phyloP scores from a whole-genome alignment of 768 basidiomycete species.

The Suillus plorans region DNA sequence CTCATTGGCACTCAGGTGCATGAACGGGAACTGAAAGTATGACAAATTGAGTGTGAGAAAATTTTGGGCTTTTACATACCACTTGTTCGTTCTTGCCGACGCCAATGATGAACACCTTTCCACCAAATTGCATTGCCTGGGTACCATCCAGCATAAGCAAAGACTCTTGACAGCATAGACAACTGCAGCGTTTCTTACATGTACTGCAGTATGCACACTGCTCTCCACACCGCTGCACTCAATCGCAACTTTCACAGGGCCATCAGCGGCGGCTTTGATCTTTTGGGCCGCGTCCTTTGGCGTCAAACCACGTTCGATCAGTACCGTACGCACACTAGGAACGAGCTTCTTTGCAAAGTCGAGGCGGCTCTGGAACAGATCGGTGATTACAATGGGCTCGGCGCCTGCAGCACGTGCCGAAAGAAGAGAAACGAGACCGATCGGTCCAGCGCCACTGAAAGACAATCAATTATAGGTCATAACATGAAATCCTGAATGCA shows the following conservation, averaged over 20 bases:
- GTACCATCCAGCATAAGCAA: neutral
- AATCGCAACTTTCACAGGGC: conserved; percentile 49
- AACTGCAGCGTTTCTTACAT: conserved; percentile 36
- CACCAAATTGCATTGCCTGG: conserved; percentile 63
- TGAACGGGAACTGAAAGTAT: conserved; percentile 58
- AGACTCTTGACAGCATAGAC: neutral
- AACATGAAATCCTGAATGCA: neutral
- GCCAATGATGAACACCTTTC: conserved; percentile 70
- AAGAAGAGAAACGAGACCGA: conserved; percentile 60
- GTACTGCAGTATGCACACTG: conserved; percentile 58
- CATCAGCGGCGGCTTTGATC: conserved; percentile 52
- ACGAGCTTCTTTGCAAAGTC: conserved; percentile 65
- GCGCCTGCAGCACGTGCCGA: conserved; percentile 69
- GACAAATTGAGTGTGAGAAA: neutral
- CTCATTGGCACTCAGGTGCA: conserved; percentile 70
- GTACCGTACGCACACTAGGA: conserved; percentile 56
- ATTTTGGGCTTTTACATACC: conserved; percentile 27
- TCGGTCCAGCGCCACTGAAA: conserved; percentile 63
- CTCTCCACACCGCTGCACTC: conserved; percentile 68
- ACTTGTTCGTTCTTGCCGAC: conserved; percentile 64
- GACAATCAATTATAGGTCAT: conserved; percentile 10
- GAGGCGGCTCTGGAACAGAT: conserved; percentile 62
- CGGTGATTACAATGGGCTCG: conserved; percentile 69
- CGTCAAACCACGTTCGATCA: conserved; percentile 47
- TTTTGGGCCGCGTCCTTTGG: conserved; percentile 50